Conservation (phyloP, 257 asterid genomes). For the Nicotiana otophora region DNA sequence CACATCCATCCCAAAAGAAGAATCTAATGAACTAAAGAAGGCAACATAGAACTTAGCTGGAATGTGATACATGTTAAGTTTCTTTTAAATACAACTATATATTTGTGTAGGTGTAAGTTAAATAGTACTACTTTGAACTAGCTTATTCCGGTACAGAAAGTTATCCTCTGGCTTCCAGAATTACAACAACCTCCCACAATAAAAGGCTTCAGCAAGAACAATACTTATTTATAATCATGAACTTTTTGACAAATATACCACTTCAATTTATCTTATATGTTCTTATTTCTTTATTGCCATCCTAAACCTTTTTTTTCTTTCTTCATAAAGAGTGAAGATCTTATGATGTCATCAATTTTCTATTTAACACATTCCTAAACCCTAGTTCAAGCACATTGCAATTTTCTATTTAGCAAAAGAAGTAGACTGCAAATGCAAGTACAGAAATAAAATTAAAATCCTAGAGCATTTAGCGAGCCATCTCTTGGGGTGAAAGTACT, state of each 20-base stretch:
- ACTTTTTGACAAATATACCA: not conserved
- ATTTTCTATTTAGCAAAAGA: too few species aligned
- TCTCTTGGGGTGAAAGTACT: too few species aligned
- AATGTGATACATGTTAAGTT: not conserved
- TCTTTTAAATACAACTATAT: not conserved
- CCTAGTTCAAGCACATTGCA: too few species aligned
- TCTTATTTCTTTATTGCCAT: not conserved
- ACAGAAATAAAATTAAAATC: too few species aligned
- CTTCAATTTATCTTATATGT: not conserved
- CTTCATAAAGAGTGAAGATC: not conserved
- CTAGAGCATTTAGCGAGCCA: too few species aligned
- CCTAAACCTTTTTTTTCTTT: not conserved
- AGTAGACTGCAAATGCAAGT: too few species aligned
- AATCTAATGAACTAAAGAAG: constrained; percentile 92
- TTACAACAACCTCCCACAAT: not conserved
- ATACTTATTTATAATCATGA: not conserved
- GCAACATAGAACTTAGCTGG: constrained; percentile 50
- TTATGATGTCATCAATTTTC: not conserved
- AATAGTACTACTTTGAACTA: not conserved
- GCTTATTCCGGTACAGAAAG: not conserved
- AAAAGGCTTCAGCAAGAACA: not conserved
- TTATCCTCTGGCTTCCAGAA: not conserved
- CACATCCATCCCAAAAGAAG: constrained; percentile 98
- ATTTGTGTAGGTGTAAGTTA: not conserved
- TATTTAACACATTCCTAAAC: too few species aligned